These are phyloP conservation scores for Mucor velutinosus DNA, from an alignment of 371 early-diverging fungal genomes.

Conservation along the genomic window DNA sequence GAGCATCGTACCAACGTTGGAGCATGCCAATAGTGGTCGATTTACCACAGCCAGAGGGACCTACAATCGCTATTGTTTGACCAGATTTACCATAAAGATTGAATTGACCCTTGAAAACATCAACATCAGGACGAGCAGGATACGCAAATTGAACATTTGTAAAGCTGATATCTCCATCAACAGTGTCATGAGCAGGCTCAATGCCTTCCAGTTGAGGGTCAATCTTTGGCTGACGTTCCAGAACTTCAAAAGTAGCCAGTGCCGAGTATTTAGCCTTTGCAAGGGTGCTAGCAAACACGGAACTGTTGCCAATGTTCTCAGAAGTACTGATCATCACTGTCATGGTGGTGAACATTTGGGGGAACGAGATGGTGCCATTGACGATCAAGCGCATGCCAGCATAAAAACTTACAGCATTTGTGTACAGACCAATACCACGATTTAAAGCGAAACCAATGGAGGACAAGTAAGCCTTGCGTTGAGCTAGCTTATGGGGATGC, in stretches of 20 bases:
- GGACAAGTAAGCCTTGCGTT: constrained; percentile 53
- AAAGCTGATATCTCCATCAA: constrained; percentile 59
- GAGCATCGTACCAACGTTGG: constrained; percentile 87
- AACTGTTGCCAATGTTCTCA: constrained; percentile 62
- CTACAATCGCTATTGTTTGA: constrained; percentile 84
- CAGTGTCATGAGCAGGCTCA: constrained; percentile 29
- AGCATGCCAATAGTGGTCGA: constrained; percentile 81
- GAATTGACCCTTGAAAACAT: constrained; percentile 75
- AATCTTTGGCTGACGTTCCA: constrained; percentile 74
- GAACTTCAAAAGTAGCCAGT: constrained; percentile 65
- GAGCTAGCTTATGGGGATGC: constrained; percentile 63
- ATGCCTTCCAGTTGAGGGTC: constrained; percentile 67
- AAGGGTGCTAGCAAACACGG: constrained; percentile 56
- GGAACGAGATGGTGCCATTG: constrained; percentile 27
- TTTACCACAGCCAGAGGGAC: constrained; percentile 88
- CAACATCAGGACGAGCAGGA: constrained; percentile 78
- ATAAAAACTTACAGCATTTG: constrained; percentile 59
- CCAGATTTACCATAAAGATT: constrained; percentile 71
- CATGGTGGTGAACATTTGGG: constrained; percentile 60
- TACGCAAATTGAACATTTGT: constrained; percentile 76
- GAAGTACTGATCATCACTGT: constrained; percentile 72
- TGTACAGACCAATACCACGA: constrained; percentile 60
- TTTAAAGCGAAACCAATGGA: constrained; percentile 64
- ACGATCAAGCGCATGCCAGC: constrained; percentile 51
- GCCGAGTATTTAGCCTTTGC: constrained; percentile 83